Evolutionary conservation across 371 early-diverging fungal species (phyloP), one percentile per base, ranked within the genome.

Genomic region (Mortierella sp.): DNA sequence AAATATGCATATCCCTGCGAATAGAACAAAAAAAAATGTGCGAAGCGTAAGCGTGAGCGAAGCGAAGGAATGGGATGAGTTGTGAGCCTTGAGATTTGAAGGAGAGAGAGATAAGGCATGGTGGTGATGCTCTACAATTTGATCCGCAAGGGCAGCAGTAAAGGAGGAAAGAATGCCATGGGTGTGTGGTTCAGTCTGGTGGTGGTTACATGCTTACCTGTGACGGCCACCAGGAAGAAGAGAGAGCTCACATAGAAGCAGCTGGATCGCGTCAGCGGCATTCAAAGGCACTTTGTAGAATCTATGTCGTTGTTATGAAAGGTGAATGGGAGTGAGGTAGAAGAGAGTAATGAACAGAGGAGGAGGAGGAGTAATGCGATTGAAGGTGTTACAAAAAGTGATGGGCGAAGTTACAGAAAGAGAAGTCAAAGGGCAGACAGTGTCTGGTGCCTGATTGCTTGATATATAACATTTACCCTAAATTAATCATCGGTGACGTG

Each of bases 1-100:
- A n/a, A 91, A 90, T 70, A 93, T 85, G 79, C 92, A 92, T 31
- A 91, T 83, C 11, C 90, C 91, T 57, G 88, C 63, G 21, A 88
- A 47, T 5, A 38, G 42, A 38, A n/a, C n/a, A n/a, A 38, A 38
- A 38, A 3, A 1, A 60, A 8, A 31, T 21, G 38, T 34, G 38
- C 34, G 1, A 31, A 81, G 34, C 88, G 76, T 72, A 88, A 16
- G 50, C 50, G 42, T 38, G 42, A 16, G 50, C 11, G 0, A 50
- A 14, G 50, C 50, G 75, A 45, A 88, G n/a, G 55, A n/a, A n/a
- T 55, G 6, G 55, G 21, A n/a, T 21, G 21, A 55, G 55, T 9
- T n/a, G 55, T 88, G 7, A 91, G 74, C 7, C 90, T 90, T 10
- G 88, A 84, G 45, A 88, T 88, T 72, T 89, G 89, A 13, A 90